Evolutionary conservation across 2,329 filamentous ascomycete species (phyloP).

Genomic region (Xylariaceae sp.): DNA sequence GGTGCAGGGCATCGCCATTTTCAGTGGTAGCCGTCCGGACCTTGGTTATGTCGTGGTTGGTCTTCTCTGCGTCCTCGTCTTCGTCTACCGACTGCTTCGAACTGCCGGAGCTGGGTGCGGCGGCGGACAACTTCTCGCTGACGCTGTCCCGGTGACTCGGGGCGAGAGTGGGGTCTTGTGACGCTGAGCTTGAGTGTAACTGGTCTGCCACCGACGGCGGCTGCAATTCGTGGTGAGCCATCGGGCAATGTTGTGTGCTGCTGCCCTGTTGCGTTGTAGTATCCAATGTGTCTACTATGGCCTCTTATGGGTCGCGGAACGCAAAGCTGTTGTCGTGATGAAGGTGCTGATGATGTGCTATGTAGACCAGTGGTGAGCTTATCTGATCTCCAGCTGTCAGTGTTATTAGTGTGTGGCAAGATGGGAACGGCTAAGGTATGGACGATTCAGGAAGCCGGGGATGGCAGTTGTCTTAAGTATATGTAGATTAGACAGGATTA

Average conservation of each 20-base stretch:
- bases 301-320: no score
- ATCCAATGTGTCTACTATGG: not conserved
- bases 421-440: no score
- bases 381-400: no score
- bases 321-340: no score
- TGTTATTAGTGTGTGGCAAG: no score
- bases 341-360: no score
- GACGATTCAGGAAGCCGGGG: no score
- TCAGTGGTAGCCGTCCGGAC: conserved; percentile 9
- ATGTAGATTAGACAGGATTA: no score
- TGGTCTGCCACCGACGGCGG: conserved; percentile 6
- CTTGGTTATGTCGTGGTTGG: conserved; percentile 4
- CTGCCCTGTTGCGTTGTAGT: not conserved
- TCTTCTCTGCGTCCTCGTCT: conserved; percentile 2
- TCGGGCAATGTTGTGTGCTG: not conserved
- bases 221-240: not conserved
- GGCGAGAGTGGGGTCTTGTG: conserved; percentile 10
- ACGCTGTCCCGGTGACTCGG: conserved; percentile 7
- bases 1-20: conserved; percentile 21
- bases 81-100: conserved; percentile 5
- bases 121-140: conserved; percentile 8
- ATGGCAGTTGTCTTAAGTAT: no score
- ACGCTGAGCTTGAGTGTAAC: conserved; percentile 1
- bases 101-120: conserved; percentile 2
- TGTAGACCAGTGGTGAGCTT: no score